A percentile compares a stretch with the other conserved stretches of the same genome.
Conservation (phyloP, 768 basidiomycete genomes). For the Lactarius hengduanensis region DNA sequence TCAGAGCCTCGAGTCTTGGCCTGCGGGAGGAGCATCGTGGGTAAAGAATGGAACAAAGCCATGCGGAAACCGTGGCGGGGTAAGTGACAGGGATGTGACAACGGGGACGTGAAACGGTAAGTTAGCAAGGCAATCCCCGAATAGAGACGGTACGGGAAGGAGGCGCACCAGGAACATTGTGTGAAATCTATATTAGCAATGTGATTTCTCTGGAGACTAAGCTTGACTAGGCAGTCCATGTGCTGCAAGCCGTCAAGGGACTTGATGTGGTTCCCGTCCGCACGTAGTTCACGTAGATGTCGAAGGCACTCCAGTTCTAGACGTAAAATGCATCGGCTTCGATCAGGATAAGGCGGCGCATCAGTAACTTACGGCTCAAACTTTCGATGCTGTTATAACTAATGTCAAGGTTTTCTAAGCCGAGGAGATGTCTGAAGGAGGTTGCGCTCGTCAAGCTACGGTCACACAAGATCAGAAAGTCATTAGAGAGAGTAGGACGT, state of each 20-base stretch:
- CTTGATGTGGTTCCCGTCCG: conserved; percentile 81
- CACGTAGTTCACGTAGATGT: conserved; percentile 84
- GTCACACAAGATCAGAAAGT: conserved; percentile 23
- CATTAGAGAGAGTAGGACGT: conserved; percentile 5
- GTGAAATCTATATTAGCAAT: conserved; percentile 61
- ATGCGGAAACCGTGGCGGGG: conserved; percentile 20
- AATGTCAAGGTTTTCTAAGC: conserved; percentile 88
- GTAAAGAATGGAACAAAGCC: conserved; percentile 20
- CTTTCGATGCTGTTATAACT: conserved; percentile 89
- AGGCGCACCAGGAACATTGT: conserved; percentile 64
- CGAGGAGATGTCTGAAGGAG: conserved; percentile 82
- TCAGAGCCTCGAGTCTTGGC: conserved; percentile 71
- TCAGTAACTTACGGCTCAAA: conserved; percentile 56
- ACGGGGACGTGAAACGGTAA: conserved; percentile 25
- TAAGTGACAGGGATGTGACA: conserved; percentile 24
- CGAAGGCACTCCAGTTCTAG: conserved; percentile 81
- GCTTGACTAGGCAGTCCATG: conserved; percentile 79
- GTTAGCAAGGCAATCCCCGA: conserved; percentile 18
- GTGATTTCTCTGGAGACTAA: conserved; percentile 76
- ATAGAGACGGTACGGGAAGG: conserved; percentile 27
- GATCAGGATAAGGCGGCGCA: conserved; percentile 26
- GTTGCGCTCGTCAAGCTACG: conserved; percentile 78
- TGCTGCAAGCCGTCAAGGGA: conserved; percentile 73
- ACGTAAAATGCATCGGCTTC: conserved; percentile 27
- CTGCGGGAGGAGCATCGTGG: conserved; percentile 31